A percentile compares a stretch with the other conserved stretches of the same genome.
Evolutionary conservation across 176 grass and related monocot genomes (phyloP).

Genomic region (bread wheat (Triticum aestivum)): IWGSC_CS_RefSeq_v2.1 NC_057799.1:27610596-27611095

Average conservation of each 20-base stretch:
- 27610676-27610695: no score
- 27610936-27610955: neutral
- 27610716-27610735: no score
- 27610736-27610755: no score
- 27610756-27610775: neutral
- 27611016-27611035: slow-evolving; percentile 13
- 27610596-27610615: no score
- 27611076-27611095: neutral
- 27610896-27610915: slow-evolving; percentile 34
- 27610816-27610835: neutral
- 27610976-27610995: neutral
- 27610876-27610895: slow-evolving; percentile 21
- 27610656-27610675: no score
- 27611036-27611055: slow-evolving; percentile 27
- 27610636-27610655: no score
- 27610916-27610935: slow-evolving; percentile 36
- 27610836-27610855: neutral
- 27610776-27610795: neutral
- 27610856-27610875: neutral
- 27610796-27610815: neutral
- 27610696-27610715: no score
- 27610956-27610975: neutral
- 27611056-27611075: neutral
- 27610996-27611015: slow-evolving; percentile 32
- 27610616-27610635: no score